Conservation (phyloP, 805 yeast species). For the Wickerhamomyces chaumierensis region DNA sequence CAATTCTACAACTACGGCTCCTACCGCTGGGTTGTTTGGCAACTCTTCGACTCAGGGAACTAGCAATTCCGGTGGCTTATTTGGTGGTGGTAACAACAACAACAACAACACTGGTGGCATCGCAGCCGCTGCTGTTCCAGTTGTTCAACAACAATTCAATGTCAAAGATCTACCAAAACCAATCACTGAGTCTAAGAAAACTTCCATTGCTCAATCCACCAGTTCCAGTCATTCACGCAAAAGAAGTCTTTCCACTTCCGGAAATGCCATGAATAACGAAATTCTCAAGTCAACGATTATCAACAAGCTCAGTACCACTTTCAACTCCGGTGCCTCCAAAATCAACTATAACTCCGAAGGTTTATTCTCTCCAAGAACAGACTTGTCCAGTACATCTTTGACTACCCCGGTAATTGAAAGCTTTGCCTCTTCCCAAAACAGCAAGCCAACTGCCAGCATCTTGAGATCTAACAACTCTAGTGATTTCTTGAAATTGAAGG, state of each 20-base stretch:
- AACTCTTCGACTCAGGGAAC: constrained; percentile 3
- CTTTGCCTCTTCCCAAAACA: too few species aligned
- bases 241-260: constrained; percentile 14
- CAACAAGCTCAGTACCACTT: constrained; percentile 25
- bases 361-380: constrained; percentile 24
- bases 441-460: too few species aligned
- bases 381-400: constrained; percentile 9
- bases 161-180: constrained; percentile 23
- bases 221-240: constrained; percentile 7
- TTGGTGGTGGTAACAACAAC: constrained; percentile 1
- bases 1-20: constrained; percentile 2
- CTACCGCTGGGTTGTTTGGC: constrained; percentile 10
- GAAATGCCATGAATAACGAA: constrained; percentile 7
- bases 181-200: constrained; percentile 1
- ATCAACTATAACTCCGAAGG: constrained; percentile 22
- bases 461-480: too few species aligned
- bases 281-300: constrained; percentile 19
- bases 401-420: too few species aligned
- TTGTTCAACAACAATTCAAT: constrained; percentile 17
- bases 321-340: constrained; percentile 17
- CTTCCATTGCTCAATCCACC: too few species aligned
- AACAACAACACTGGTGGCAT: constrained; percentile 3
- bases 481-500: constrained; percentile 22
- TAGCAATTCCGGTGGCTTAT: constrained; percentile 1
- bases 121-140: too few species aligned